These are phyloP conservation scores for Leishmania tropica DNA, from an alignment of 208 protist species.

Conservation along the genomic window DNA sequence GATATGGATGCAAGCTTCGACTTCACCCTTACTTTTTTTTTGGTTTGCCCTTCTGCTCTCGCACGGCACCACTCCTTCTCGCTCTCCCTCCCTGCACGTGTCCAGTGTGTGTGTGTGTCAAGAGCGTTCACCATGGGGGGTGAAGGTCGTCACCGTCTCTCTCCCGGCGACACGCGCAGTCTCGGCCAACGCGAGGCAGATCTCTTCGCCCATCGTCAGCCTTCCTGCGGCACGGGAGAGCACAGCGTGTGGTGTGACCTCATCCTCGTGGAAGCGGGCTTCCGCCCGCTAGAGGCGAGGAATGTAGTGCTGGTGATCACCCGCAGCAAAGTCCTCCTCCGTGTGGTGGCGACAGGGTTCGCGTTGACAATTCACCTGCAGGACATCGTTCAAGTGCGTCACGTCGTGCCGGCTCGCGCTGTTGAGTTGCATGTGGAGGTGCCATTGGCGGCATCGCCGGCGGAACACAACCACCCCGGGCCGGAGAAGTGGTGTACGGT, in stretches of 20 bases:
- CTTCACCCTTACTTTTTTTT: not conserved
- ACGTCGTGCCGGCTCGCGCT: constrained; percentile 14
- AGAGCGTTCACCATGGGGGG: not conserved
- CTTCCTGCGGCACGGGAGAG: not conserved
- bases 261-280: constrained; percentile 47
- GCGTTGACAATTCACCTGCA: constrained; percentile 41
- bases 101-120: not conserved
- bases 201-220: not conserved
- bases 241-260: constrained; percentile 56
- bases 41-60: not conserved
- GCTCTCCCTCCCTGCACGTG: not conserved
- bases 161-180: constrained; percentile 6
- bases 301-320: constrained; percentile 47
- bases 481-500: not conserved
- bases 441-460: not conserved
- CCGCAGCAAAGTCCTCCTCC: constrained; percentile 39
- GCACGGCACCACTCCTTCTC: not conserved
- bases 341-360: constrained; percentile 54
- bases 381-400: constrained; percentile 30
- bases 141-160: not conserved
- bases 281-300: constrained; percentile 42
- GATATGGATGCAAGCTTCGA: not conserved
- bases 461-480: not conserved
- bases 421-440: constrained; percentile 40
- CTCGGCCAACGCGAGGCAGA: constrained; percentile 12